A percentile compares a stretch with the other conserved stretches of the same genome.
These are phyloP conservation scores for Trichoderma parareesei DNA, from an alignment of 495 filamentous ascomycete species.

Conservation along the genomic window DNA sequence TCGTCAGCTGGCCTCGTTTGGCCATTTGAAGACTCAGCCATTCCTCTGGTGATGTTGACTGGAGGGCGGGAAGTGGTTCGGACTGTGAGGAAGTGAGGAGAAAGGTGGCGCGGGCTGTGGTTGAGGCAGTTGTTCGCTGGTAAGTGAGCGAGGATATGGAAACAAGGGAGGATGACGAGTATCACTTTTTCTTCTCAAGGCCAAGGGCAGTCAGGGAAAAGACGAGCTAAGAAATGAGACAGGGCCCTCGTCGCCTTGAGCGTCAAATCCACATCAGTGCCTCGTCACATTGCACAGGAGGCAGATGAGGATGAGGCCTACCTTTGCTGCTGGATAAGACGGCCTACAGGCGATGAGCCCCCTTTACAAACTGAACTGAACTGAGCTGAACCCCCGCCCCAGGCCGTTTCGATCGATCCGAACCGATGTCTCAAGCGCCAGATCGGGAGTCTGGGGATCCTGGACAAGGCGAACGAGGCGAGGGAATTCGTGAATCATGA, in stretches of 20 bases:
- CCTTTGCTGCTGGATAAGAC: not conserved
- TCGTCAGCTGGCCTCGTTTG: constrained; percentile 26
- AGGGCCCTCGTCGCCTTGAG: not conserved
- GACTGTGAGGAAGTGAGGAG: not conserved
- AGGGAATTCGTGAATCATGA: not conserved
- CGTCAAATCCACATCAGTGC: not conserved
- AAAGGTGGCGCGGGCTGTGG: not conserved
- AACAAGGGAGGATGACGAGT: not conserved
- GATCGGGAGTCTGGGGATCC: not conserved
- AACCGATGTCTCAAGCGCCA: not conserved
- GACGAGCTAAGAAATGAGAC: not conserved
- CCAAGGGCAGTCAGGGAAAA: not conserved
- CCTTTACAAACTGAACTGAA: not conserved
- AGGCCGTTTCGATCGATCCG: constrained; percentile 1
- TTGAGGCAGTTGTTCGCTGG: not conserved
- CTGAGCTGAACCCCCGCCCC: not conserved
- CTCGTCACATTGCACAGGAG: constrained; percentile 3
- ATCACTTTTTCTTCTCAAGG: not conserved
- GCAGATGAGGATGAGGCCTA: constrained; percentile 1
- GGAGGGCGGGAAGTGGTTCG: constrained; percentile 11
- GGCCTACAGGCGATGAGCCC: not conserved
- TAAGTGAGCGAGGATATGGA: not conserved
- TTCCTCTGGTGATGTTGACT: constrained; percentile 16
- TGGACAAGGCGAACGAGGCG: not conserved
- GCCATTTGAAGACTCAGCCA: constrained; percentile 29